Base-by-base conservation (phyloP, 192 early-diverging fungal genomes). In the Podila epigama region DNA sequence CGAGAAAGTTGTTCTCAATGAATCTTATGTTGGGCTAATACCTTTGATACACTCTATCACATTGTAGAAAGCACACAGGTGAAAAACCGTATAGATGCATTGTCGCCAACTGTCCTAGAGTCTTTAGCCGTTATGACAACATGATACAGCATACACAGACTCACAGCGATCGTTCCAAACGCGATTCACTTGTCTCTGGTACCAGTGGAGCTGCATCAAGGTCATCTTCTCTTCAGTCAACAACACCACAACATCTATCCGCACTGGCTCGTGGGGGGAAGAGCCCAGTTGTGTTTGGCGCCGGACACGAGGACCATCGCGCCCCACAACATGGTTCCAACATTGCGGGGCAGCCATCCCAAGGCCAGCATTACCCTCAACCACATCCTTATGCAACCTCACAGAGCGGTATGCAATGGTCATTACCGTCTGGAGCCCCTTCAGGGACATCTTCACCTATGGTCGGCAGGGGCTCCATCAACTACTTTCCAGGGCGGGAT, bases 91-190 rank as follows among this genome's bases (percentile, higher is more conserved):
- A 87, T 75, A 82, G 85, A 52, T 90, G 89, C 55, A 81, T 87
- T 36, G 72, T 85, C 16, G 79, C 84, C 15, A 80, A 66, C 22
- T 90, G 89, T 56, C 79, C 79, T 64, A 83, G 87, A 35, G 80
- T 82, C 29, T 90, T 90, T 57, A 90, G 89, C 70, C 86, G 89
- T n/a, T 90, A 86, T 41, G 89, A 90, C 68, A 90, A 90, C 51
- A 90, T 90, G 89, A 89, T 90, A 78, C 89, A 90, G 66, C 89
- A 90, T 53, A 86, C 86, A 27, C 87, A 88, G 28, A 90, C 86
- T 48, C 89, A 90, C 68, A 56, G 73, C 8, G 73, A 77, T 35
- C 65, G 73, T 1, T 44, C 73, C 8, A 77, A 77, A 48, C 34
- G 73, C 13, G 73, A 77, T n/a, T 77, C 73, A 6, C 71, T 75